Base-by-base conservation (phyloP, 1,284 basidiomycete genomes). In the Coniferiporia sulphurascens region DNA sequence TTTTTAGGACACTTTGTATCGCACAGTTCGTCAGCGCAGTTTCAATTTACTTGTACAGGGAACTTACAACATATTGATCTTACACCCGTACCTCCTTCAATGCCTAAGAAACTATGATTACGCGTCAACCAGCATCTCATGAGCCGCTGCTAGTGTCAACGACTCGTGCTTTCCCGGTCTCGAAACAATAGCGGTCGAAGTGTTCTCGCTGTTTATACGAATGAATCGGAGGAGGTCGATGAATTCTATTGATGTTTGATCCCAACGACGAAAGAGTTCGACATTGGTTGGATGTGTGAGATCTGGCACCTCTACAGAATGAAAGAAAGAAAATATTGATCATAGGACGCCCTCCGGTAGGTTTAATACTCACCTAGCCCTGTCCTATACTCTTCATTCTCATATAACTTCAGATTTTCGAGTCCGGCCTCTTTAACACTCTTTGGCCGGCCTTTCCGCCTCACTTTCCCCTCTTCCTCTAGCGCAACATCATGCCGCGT, bases 371-470 rank as follows among this genome's bases (percentile, higher is more conserved):
- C 68, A 93, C 93, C 91, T 67, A 95, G 79, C 1, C 93, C 93
- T 6, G 90, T 89, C 53, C 88, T 82, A 71, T 93, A 96, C 62
- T 85, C 78, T 55, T 91, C 87, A 13, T 71, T 66, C 68, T 95
- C 93, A 54, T 80, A 76, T 55, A 84, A 68, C 67, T 85, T 87
- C 21, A 83, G 69, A 59, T 91, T 90, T 70, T 94, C 89, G 45
- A 95, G 70, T 65, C 86, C 86, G 43, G 77, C 64, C 68, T 91
- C 87, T 67, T 82, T 88, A 9, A 77, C 74, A 62, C 83, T 85
- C 73, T 92, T 93, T 45, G 93, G 85, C 58, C 92, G 74, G 1
- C 93, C 93, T 60, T 87, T 85, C 56, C 93, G 75, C 49, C 93
- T 77, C 19, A 80, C 75, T 0, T 79, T 75, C 48, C 74, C 74